These are phyloP conservation scores for Cicer judaicum DNA, from an alignment of 306 rosid species.

Conservation along the genomic window DNA sequence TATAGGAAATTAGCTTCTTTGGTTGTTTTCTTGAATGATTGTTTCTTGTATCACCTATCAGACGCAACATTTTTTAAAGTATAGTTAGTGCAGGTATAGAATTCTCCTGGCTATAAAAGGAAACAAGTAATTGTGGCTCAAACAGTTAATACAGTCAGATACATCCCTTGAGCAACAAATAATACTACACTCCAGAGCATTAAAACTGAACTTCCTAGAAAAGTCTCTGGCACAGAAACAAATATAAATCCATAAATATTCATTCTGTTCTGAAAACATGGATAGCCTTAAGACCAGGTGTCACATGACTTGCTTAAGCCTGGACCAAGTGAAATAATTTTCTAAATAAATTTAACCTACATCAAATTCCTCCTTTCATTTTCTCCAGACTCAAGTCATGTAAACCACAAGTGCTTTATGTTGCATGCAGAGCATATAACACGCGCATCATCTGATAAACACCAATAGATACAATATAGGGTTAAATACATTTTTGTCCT, in stretches of 20 bases:
- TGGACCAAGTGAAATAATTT: constrained; percentile 38
- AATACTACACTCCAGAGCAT: constrained; percentile 32
- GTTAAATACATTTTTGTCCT: not conserved
- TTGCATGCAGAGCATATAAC: constrained; percentile 22
- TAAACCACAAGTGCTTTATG: constrained; percentile 31
- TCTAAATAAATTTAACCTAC: constrained; percentile 18
- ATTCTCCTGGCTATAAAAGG: constrained; percentile 17
- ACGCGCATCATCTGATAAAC: constrained; percentile 17
- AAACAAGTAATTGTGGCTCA: constrained; percentile 29
- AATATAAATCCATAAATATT: constrained; percentile 23
- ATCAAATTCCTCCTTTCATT: constrained; percentile 31
- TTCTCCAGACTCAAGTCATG: constrained; percentile 32
- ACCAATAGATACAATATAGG: constrained; percentile 23
- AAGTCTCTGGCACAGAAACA: constrained; percentile 22
- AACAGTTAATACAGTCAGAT: constrained; percentile 38
- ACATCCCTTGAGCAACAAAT: constrained; percentile 44
- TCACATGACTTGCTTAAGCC: constrained; percentile 17
- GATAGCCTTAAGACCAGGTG: constrained; percentile 25
- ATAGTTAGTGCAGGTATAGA: constrained; percentile 21
- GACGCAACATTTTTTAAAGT: constrained; percentile 39
- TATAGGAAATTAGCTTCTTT: constrained; percentile 52
- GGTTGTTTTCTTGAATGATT: constrained; percentile 52
- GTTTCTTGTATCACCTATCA: constrained; percentile 62
- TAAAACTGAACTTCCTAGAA: constrained; percentile 6
- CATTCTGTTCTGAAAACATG: constrained; percentile 24